Conservation (phyloP, 768 basidiomycete species). For the Kwoniella mangroviensis region DNA sequence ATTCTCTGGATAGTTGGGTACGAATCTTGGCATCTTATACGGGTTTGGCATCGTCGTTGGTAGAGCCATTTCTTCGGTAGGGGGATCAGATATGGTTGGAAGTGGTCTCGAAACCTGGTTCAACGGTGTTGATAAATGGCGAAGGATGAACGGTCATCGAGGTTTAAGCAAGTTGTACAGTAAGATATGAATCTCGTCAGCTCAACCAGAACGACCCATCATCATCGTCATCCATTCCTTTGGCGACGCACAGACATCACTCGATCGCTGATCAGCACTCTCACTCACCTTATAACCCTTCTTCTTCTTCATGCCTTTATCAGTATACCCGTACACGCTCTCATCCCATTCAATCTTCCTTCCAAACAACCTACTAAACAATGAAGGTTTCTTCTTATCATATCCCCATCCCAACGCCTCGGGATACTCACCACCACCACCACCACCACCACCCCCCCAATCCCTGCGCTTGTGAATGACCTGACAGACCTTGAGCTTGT, state of each 20-base stretch:
- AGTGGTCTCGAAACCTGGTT: neutral
- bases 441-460: neutral
- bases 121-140: neutral
- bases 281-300: conserved; percentile 3
- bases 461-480: neutral
- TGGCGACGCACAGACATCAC: neutral
- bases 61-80: neutral
- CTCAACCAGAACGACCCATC: neutral
- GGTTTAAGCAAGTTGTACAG: too few species aligned
- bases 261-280: too few species aligned
- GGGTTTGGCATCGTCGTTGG: neutral
- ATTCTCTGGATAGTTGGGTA: conserved; percentile 3
- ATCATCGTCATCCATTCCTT: neutral
- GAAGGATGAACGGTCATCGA: too few species aligned
- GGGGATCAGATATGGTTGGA: conserved; percentile 1
- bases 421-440: neutral
- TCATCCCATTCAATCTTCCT: conserved; percentile 19
- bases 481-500: neutral
- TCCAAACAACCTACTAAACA: conserved; percentile 23
- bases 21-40: conserved; percentile 1
- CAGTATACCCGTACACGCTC: conserved; percentile 9
- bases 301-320: neutral
- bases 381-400: conserved; percentile 21
- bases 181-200: neutral
- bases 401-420: conserved; percentile 3